phyloP scores from a whole-genome alignment of 805 yeast genomes.

The Jamesozyma piceae region DNA sequence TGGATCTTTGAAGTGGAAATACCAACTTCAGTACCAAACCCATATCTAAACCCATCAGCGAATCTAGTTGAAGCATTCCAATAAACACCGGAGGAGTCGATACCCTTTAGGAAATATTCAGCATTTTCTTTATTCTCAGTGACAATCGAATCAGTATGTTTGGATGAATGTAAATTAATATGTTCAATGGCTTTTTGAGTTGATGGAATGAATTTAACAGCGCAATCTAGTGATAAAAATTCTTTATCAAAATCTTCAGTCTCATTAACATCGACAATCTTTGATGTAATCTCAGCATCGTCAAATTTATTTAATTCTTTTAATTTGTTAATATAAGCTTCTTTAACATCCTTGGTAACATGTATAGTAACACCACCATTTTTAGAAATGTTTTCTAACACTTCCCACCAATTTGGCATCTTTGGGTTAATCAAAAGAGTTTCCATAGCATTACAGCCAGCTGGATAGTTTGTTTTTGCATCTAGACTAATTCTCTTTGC shows the following conservation, averaged over 20 bases:
- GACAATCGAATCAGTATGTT: conserved; percentile 88
- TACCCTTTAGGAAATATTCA: conserved; percentile 65
- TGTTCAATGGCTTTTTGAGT: conserved; percentile 72
- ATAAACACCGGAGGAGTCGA: conserved; percentile 93
- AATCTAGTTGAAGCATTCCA: conserved; percentile 97
- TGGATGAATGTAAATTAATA: conserved; percentile 86
- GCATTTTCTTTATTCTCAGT: conserved; percentile 69
- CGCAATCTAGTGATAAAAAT: conserved; percentile 72
- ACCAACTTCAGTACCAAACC: conserved; percentile 98
- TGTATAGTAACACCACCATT: conserved; percentile 64
- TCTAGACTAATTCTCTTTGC: conserved; percentile 72
- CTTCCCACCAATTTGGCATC: conserved; percentile 31
- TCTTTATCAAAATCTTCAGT: conserved; percentile 65
- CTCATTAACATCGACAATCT: conserved; percentile 39
- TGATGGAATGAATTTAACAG: conserved; percentile 53
- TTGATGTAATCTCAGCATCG: conserved; percentile 15
- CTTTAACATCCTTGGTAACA: conserved; percentile 43
- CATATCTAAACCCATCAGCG: conserved; percentile 97
- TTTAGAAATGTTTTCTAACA: conserved; percentile 40
- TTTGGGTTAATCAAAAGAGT: conserved; percentile 52
- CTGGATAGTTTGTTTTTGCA: conserved; percentile 92
- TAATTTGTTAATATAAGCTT: conserved; percentile 20
- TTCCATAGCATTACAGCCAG: conserved; percentile 98
- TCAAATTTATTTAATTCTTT: conserved; percentile 8
- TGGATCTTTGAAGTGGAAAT: conserved; percentile 94